Percentiles rank a stretch among this genome's conserved stretches.
Conservation (phyloP, 257 asterid genomes). For the Solanum medicagineum region DNA sequence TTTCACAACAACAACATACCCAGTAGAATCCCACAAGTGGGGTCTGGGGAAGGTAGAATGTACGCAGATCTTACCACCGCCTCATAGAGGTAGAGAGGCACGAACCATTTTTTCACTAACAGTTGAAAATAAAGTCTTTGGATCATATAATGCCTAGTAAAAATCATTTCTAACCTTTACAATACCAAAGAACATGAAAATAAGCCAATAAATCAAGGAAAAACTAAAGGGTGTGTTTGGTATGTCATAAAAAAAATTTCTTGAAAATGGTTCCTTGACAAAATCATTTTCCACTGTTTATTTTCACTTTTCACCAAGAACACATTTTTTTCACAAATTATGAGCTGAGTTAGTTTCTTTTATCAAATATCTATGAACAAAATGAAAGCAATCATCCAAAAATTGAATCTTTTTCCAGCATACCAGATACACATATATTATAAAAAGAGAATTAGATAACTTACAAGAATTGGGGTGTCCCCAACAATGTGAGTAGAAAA, state of each 20-base stretch:
- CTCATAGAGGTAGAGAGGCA: neutral
- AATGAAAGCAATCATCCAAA: neutral
- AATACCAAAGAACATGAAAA: too few relatives aligned
- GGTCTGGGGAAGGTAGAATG: too few relatives aligned
- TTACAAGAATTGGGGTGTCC: slow-evolving; percentile 63
- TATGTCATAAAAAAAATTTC: neutral
- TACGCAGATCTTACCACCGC: slow-evolving; percentile 25
- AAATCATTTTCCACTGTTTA: neutral
- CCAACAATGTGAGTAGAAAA: slow-evolving; percentile 59
- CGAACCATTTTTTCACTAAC: too few relatives aligned
- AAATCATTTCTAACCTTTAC: too few relatives aligned
- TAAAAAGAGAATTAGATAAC: neutral
- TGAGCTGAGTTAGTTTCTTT: neutral
- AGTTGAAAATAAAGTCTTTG: too few relatives aligned
- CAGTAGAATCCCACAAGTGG: slow-evolving; percentile 26
- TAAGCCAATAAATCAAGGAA: neutral
- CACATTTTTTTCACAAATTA: neutral
- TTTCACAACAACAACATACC: slow-evolving; percentile 5
- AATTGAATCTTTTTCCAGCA: neutral
- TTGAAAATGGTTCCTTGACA: neutral
- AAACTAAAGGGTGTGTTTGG: neutral
- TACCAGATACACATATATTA: neutral
- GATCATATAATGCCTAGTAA: too few relatives aligned
- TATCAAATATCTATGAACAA: neutral
- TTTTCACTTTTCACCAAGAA: neutral